Base-by-base conservation (phyloP, 2,329 filamentous ascomycete species). In the Alternaria sp. region DNA sequence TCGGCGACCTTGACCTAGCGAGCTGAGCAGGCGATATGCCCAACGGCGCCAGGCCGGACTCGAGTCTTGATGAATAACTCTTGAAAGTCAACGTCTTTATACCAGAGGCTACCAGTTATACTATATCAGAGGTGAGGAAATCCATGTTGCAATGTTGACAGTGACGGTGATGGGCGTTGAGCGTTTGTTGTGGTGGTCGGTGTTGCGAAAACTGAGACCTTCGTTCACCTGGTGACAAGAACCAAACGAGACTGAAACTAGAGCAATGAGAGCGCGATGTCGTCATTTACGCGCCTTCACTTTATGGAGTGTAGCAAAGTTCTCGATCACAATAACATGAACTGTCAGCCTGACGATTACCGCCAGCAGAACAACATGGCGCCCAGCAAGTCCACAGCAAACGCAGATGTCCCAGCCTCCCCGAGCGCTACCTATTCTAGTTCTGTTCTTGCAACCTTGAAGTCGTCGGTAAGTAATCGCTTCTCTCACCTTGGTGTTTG, bases 131-230 rank as follows among this genome's bases (percentile, higher is more conserved):
- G 28, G 19, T 15, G 13, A 28, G 15, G 15, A 26, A 21, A 43
- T 21, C 19, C 26, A 21, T 49, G 19, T 32, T 32, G 43, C 40
- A 17, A 28, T 50, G 9, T 17, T 36, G 30, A 43, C 21, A 51
- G 10, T 36, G 17, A 25, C 21, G 36, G 50, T 47, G 45, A 32
- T 43, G 49, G 15, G 60, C 25, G 23, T 50, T 55, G 32, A 25
- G 61, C 45, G 45, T 50, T 63, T 63, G 61, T 59, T 55, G 30
- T 55, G 32, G 45, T 23, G 19, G n/a, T 19, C 23, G 19, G 36
- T 45, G 32, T 54, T 40, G 32, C 55, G 57, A n/a, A n/a, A 17
- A 45, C 32, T 30, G 56, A 40, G 50, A 56, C 25, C 45, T 21
- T 17, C 50, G 25, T 59, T 63, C 56, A 59, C 56, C 21, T 51